Conservation (phyloP, 306 rosid species). For the Urtica urens region DNA sequence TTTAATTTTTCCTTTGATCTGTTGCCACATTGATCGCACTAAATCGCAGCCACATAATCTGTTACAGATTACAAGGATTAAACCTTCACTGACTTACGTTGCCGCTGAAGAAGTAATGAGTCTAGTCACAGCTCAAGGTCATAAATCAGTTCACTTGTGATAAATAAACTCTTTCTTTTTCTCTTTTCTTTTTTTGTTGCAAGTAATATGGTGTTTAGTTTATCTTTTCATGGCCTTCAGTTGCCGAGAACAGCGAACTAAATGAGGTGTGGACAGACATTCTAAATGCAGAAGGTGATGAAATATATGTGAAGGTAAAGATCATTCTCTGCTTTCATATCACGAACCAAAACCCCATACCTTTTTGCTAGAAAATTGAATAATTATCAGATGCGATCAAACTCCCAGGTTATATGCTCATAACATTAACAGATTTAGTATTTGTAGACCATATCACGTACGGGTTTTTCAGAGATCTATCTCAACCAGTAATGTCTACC, state of each 20-base stretch:
- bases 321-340: neutral
- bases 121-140: conserved; percentile 99
- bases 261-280: conserved; percentile 93
- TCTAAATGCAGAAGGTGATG: conserved; percentile 87
- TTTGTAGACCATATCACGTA: neutral
- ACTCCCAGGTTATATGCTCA: no score
- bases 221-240: conserved; percentile 35
- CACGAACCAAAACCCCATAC: no score
- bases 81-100: conserved; percentile 69
- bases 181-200: neutral
- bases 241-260: conserved; percentile 72
- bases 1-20: neutral
- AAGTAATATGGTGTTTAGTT: conserved; percentile 6
- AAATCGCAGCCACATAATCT: neutral
- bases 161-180: neutral
- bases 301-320: conserved; percentile 86
- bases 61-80: conserved; percentile 63
- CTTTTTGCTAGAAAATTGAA: no score
- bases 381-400: no score
- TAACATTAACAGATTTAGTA: neutral
- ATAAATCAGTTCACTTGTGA: conserved; percentile 4
- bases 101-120: conserved; percentile 95
- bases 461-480: neutral
- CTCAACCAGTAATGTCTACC: conserved; percentile 4
- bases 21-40: neutral